Evolutionary conservation across 202 grass and related monocot genomes (phyloP).

Genomic region (Cymbopogon flexuosus): DNA sequence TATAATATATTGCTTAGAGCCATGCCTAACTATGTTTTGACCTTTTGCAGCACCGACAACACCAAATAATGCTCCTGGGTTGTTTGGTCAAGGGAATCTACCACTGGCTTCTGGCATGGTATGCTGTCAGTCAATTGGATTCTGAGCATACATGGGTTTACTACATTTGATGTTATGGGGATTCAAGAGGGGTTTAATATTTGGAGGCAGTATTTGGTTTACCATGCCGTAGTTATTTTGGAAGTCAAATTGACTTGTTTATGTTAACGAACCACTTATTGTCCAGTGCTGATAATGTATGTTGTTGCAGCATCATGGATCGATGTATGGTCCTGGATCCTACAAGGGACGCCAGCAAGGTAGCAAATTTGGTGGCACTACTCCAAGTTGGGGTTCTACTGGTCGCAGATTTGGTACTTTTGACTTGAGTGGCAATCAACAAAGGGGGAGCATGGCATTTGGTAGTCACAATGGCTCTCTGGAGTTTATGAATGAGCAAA

Average conservation of each 20-base stretch:
- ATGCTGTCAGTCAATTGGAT: conserved; percentile 21
- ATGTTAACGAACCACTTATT: conserved; percentile 4
- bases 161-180: not conserved
- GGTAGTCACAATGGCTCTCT: conserved; percentile 50
- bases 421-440: conserved; percentile 41
- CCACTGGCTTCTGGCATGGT: conserved; percentile 62
- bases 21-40: conserved; percentile 10
- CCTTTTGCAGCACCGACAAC: conserved; percentile 47
- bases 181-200: not conserved
- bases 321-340: conserved; percentile 55
- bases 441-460: conserved; percentile 47
- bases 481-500: conserved; percentile 67
- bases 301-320: conserved; percentile 57
- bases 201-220: not conserved
- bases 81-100: conserved; percentile 58
- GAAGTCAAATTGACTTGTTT: conserved; percentile 18
- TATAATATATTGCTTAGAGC: conserved; percentile 10
- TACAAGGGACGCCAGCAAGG: conserved; percentile 47
- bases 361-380: conserved; percentile 37
- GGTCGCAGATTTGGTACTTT: conserved; percentile 37
- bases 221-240: not conserved
- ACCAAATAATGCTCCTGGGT: conserved; percentile 38
- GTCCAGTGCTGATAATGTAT: conserved; percentile 25
- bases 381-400: conserved; percentile 44
- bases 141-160: not conserved